Evolutionary conservation across 805 yeast genomes (phyloP).

Genomic region (Wickerhamomyces silvicola): DNA sequence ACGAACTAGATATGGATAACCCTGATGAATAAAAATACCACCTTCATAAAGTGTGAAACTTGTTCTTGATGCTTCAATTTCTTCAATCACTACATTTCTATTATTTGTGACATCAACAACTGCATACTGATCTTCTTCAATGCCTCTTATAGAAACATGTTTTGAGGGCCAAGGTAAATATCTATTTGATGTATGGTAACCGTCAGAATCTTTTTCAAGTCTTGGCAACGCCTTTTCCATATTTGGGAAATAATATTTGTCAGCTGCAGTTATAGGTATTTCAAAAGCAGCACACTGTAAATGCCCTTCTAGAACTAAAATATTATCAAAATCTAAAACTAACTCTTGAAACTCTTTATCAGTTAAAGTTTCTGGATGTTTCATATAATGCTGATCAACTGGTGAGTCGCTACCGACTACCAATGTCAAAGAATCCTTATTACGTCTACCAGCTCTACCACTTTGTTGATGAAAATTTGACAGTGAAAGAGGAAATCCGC

Average conservation of each 20-base stretch:
- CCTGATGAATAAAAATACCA: conserved; percentile 91
- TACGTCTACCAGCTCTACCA: conserved; percentile 94
- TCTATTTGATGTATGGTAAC: conserved; percentile 48
- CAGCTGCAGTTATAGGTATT: conserved; percentile 55
- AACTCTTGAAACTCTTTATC: conserved; percentile 51
- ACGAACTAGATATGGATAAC: conserved; percentile 77
- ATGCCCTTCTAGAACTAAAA: conserved; percentile 69
- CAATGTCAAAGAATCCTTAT: conserved; percentile 76
- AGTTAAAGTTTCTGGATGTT: conserved; percentile 55
- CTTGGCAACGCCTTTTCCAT: conserved; percentile 23
- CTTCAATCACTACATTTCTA: conserved; percentile 75
- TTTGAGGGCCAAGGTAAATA: conserved; percentile 80
- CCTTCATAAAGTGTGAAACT: conserved; percentile 89
- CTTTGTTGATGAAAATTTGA: conserved; percentile 91
- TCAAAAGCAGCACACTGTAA: conserved; percentile 94
- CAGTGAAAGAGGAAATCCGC: conserved; percentile 87
- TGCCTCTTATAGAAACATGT: conserved; percentile 72
- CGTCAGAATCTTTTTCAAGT: conserved; percentile 34
- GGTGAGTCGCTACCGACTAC: conserved; percentile 81
- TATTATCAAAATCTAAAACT: conserved; percentile 54
- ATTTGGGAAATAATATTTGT: conserved; percentile 47
- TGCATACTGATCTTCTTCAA: conserved; percentile 76
- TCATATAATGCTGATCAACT: conserved; percentile 77
- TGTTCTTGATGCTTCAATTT: conserved; percentile 81
- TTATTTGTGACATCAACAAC: conserved; percentile 85